Evolutionary conservation across 805 yeast species (phyloP).

Genomic region (Lachancea mirantina): DNA sequence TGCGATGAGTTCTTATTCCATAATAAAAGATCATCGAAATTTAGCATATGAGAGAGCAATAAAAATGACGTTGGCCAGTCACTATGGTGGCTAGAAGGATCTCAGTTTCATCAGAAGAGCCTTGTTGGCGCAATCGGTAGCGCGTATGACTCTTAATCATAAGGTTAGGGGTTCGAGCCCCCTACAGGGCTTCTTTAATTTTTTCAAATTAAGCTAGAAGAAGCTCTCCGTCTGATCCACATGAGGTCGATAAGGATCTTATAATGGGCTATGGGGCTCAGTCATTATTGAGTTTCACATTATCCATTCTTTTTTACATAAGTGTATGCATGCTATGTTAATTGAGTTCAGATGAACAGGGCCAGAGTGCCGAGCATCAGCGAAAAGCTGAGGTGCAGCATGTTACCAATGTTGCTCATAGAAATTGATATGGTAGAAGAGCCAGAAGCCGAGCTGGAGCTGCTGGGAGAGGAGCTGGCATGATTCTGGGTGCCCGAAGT

Average conservation of each 20-base stretch:
- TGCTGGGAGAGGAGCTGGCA: conserved; percentile 2
- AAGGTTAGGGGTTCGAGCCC: conserved; percentile 25
- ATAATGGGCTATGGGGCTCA: too few species aligned
- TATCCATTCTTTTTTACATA: neutral
- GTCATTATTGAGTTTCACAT: too few species aligned
- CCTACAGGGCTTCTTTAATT: conserved; percentile 19
- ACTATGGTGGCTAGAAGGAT: neutral
- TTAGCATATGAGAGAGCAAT: too few species aligned
- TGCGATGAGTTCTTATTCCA: conserved; percentile 2
- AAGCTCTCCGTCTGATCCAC: too few species aligned
- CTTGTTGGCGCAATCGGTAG: conserved; percentile 25
- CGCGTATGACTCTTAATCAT: conserved; percentile 24
- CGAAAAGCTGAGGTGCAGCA: conserved; percentile 5
- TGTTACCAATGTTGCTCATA: conserved; percentile 4
- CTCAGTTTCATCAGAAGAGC: conserved; percentile 8
- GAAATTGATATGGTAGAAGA: conserved; percentile 1
- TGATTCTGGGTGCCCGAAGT: conserved; percentile 1
- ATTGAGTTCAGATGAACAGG: conserved; percentile 3
- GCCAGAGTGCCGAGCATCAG: conserved; percentile 9
- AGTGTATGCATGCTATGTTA: conserved; percentile 1
- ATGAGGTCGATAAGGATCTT: too few species aligned
- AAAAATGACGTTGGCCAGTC: neutral
- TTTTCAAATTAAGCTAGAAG: too few species aligned
- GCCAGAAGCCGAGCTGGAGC: conserved; percentile 8
- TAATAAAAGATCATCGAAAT: too few species aligned